Conservation (phyloP, 345 rosid genomes). For the Durio zibethinus region DNA sequence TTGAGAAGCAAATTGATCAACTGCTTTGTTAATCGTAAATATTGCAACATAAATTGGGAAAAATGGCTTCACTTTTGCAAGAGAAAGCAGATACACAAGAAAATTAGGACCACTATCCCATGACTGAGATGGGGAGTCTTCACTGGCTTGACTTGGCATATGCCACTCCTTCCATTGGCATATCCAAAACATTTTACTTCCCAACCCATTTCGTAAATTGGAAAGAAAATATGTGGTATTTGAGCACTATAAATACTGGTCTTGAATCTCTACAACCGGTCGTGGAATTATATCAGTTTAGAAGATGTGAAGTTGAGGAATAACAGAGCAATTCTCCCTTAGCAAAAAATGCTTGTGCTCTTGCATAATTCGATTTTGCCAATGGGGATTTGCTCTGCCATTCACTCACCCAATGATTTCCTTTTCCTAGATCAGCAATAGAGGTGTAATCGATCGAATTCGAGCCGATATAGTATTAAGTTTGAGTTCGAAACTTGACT, state of each 20-base stretch:
- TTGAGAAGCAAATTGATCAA: neutral
- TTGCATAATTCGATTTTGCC: slow-evolving; percentile 27
- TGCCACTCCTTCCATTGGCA: slow-evolving; percentile 21
- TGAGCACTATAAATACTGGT: slow-evolving; percentile 11
- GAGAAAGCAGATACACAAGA: neutral
- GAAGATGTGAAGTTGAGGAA: slow-evolving; percentile 23
- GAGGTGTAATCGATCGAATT: too few species aligned
- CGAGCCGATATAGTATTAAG: too few species aligned
- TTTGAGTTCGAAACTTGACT: too few species aligned
- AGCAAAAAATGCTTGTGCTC: slow-evolving; percentile 15
- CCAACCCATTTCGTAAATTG: neutral
- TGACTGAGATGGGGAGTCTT: slow-evolving; percentile 22
- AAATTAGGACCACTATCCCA: slow-evolving; percentile 35
- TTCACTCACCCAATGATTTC: slow-evolving; percentile 21
- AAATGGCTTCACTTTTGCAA: slow-evolving; percentile 8
- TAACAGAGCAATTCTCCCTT: slow-evolving; percentile 28
- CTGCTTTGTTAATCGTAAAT: neutral
- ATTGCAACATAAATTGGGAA: neutral
- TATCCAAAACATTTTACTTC: slow-evolving; percentile 7
- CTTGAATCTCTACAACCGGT: slow-evolving; percentile 7
- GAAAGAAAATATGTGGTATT: neutral
- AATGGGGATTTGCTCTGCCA: slow-evolving; percentile 30
- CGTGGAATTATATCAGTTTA: neutral
- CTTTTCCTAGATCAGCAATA: neutral
- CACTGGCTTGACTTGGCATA: slow-evolving; percentile 27